These are phyloP conservation scores for Ceriops zippeliana DNA, from an alignment of 345 rosid genomes.

Conservation along the genomic window DNA sequence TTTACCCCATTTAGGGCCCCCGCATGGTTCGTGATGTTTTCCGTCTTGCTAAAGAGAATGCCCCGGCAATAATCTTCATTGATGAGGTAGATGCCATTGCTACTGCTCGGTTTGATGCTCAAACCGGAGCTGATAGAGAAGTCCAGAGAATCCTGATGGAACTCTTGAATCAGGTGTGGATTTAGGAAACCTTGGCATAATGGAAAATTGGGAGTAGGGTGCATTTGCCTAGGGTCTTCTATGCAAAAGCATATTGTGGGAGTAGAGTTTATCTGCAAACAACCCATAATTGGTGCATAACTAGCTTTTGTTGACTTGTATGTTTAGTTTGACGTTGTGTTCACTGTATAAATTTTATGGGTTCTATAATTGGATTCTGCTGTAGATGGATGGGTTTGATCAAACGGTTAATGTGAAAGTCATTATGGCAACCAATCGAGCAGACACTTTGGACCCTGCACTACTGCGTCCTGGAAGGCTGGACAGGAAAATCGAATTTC, in stretches of 20 bases:
- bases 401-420: constrained; percentile 98
- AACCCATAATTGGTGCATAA: not conserved
- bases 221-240: not conserved
- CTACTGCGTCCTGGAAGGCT: constrained; percentile 98
- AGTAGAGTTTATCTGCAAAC: not conserved
- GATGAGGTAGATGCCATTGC: constrained; percentile 99
- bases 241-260: not conserved
- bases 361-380: not conserved
- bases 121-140: constrained; percentile 99
- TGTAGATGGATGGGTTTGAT: constrained; percentile 88
- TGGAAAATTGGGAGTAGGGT: not conserved
- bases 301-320: not conserved
- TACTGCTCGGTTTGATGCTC: constrained; percentile 99
- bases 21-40: constrained; percentile 99
- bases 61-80: constrained; percentile 95
- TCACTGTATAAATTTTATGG: not conserved
- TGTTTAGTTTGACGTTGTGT: not conserved
- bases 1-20: constrained; percentile 64
- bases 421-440: constrained; percentile 96
- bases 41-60: constrained; percentile 97
- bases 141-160: constrained; percentile 98
- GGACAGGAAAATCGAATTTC: constrained; percentile 91
- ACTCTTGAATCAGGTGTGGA: constrained; percentile 77
- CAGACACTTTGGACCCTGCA: constrained; percentile 97
- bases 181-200: not conserved